Evolutionary conservation across 2,329 filamentous ascomycete genomes (phyloP).

Genomic region (Elsinoe perseae): DNA sequence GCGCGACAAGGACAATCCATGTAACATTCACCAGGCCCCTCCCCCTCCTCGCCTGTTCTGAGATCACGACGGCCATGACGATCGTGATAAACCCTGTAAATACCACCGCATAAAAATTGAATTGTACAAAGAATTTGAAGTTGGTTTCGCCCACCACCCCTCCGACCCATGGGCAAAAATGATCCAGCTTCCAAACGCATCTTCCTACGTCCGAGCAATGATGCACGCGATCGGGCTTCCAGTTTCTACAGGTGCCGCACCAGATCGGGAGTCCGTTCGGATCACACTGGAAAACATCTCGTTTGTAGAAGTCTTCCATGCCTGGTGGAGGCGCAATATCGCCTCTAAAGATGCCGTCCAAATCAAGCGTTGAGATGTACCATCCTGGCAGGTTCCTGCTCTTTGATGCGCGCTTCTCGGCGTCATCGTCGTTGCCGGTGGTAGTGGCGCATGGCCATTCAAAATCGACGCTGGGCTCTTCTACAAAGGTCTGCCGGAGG

Average conservation of each 20-base stretch:
- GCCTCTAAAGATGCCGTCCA: slow-evolving; percentile 22
- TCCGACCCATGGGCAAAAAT: slow-evolving; percentile 90
- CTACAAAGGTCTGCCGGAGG: slow-evolving; percentile 14
- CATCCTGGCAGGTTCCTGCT: slow-evolving; percentile 23
- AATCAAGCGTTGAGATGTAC: slow-evolving; percentile 22
- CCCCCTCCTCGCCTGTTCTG: slow-evolving; percentile 32
- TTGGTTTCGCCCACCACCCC: slow-evolving; percentile 79
- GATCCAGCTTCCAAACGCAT: slow-evolving; percentile 86
- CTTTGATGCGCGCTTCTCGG: slow-evolving; percentile 15
- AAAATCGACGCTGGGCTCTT: slow-evolving; percentile 6
- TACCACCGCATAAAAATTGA: slow-evolving; percentile 63
- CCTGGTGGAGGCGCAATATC: slow-evolving; percentile 53
- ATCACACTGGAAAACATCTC: slow-evolving; percentile 78
- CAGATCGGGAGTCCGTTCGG: slow-evolving; percentile 75
- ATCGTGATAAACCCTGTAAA: slow-evolving; percentile 60
- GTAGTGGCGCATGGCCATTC: slow-evolving; percentile 21
- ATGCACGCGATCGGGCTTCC: slow-evolving; percentile 81
- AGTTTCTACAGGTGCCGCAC: slow-evolving; percentile 76
- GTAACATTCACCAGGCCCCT: slow-evolving; percentile 43
- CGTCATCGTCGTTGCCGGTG: slow-evolving; percentile 18
- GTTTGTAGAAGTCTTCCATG: slow-evolving; percentile 69
- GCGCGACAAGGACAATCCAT: slow-evolving; percentile 57
- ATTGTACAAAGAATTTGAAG: slow-evolving; percentile 91
- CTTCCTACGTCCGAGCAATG: slow-evolving; percentile 75
- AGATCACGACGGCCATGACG: slow-evolving; percentile 56